Conservation (phyloP, 1,139 yeast species). For the Suzukiozyma palmioleophila region DNA sequence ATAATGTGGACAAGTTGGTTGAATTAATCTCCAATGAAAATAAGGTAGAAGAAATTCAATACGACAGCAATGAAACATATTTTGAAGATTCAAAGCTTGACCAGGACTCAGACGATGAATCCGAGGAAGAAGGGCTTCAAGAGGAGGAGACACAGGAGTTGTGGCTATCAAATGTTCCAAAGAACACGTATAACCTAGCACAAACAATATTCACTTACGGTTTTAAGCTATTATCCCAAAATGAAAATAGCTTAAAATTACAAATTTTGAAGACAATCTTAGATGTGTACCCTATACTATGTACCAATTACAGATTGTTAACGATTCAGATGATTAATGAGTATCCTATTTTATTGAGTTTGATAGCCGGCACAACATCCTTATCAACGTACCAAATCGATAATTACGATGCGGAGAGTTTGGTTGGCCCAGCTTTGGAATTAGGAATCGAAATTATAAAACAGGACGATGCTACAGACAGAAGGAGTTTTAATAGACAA, state of each 20-base stretch:
- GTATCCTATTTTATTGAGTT: slow-evolving; percentile 51
- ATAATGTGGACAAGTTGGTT: slow-evolving; percentile 31
- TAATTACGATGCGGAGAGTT: slow-evolving; percentile 9
- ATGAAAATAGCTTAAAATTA: slow-evolving; percentile 51
- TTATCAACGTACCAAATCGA: slow-evolving; percentile 11
- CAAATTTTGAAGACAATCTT: slow-evolving; percentile 53
- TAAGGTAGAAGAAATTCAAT: slow-evolving; percentile 30
- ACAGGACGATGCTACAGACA: slow-evolving; percentile 23
- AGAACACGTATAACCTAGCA: slow-evolving; percentile 50
- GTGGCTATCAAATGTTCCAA: slow-evolving; percentile 68
- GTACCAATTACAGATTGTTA: slow-evolving; percentile 54
- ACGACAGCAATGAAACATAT: slow-evolving; percentile 30
- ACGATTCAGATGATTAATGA: slow-evolving; percentile 64
- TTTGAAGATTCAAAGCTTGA: slow-evolving; percentile 29
- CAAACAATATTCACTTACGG: slow-evolving; percentile 67
- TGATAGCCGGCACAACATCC: slow-evolving; percentile 15
- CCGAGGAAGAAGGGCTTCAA: slow-evolving; percentile 24
- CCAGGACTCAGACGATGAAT: slow-evolving; percentile 39
- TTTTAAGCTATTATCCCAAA: slow-evolving; percentile 66
- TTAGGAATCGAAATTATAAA: slow-evolving; percentile 25
- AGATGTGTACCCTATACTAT: slow-evolving; percentile 54
- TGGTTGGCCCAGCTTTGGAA: slow-evolving; percentile 16
- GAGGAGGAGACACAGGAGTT: slow-evolving; percentile 16
- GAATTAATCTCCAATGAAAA: slow-evolving; percentile 35
- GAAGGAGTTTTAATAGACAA: slow-evolving; percentile 29